A percentile compares a stretch with the other conserved stretches of the same genome.
These are phyloP conservation scores for Cinnamomum chago DNA, from an alignment of 164 flowering plant genomes.

Conservation along the genomic window DNA sequence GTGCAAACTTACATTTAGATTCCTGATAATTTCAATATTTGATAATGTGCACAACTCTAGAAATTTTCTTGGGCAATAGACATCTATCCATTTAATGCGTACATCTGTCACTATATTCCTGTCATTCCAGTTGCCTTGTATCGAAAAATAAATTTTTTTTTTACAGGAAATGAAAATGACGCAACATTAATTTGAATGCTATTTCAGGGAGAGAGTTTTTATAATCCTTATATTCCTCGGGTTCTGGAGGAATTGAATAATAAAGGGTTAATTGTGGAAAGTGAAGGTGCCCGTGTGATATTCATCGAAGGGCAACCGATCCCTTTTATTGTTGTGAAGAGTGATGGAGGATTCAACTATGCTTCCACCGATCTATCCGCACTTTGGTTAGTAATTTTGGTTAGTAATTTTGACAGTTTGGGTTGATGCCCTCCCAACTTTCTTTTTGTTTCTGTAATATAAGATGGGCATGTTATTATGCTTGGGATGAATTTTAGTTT, in stretches of 20 bases:
- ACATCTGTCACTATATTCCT: neutral
- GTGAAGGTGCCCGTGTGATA: constrained; percentile 91
- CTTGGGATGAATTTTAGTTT: neutral
- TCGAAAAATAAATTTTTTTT: neutral
- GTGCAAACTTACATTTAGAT: no score
- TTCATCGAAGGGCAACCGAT: constrained; percentile 66
- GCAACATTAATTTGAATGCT: constrained; percentile 1
- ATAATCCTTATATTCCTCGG: constrained; percentile 73
- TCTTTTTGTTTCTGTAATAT: neutral
- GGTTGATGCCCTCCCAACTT: no score
- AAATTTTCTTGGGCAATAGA: no score
- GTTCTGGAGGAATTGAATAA: constrained; percentile 47
- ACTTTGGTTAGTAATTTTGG: constrained; percentile 92
- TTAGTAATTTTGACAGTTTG: constrained; percentile 8
- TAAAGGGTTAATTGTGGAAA: constrained; percentile 74
- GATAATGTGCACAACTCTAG: no score
- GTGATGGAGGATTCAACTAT: constrained; percentile 95
- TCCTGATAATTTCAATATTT: no score
- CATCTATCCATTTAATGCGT: no score
- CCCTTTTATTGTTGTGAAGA: constrained; percentile 93
- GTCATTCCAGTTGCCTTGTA: neutral
- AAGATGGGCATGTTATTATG: neutral
- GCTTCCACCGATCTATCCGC: constrained; percentile 96
- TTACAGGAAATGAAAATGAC: neutral
- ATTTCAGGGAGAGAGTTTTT: constrained; percentile 94